Percentiles rank a stretch among this genome's conserved stretches.
These are phyloP conservation scores for Somion occarium DNA, from an alignment of 1,284 basidiomycete genomes.

Conservation along the genomic window DNA sequence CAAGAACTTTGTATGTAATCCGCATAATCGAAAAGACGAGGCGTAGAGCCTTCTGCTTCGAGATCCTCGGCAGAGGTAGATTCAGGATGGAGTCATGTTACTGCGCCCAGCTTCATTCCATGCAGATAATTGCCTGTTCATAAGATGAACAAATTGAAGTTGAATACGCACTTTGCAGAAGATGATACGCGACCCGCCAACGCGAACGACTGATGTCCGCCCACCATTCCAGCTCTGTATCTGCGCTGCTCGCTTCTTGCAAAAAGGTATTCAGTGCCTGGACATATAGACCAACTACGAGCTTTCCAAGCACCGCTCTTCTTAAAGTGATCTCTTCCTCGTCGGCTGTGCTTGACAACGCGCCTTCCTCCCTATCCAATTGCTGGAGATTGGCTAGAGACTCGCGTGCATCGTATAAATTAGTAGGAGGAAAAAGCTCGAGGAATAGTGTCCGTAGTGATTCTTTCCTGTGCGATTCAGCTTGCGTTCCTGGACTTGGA, in stretches of 20 bases:
- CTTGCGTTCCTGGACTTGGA: slow-evolving; percentile 2
- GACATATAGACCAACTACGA: slow-evolving; percentile 55
- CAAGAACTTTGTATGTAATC: too few relatives aligned
- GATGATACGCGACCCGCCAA: slow-evolving; percentile 45
- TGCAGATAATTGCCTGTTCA: too few relatives aligned
- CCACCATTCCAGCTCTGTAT: slow-evolving; percentile 77
- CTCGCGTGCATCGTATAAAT: slow-evolving; percentile 13
- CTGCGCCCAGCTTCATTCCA: too few relatives aligned
- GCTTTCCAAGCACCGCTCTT: slow-evolving; percentile 34
- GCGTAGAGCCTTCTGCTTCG: too few relatives aligned
- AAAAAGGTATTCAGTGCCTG: slow-evolving; percentile 54
- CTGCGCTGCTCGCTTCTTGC: slow-evolving; percentile 55
- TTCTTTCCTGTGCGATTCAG: slow-evolving; percentile 17
- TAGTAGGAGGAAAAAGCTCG: slow-evolving; percentile 22
- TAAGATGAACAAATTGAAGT: not conserved
- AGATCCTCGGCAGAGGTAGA: too few relatives aligned
- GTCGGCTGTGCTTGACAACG: slow-evolving; percentile 13
- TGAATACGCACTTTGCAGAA: slow-evolving; percentile 59
- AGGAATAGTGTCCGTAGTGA: slow-evolving; percentile 24
- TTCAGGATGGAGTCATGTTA: too few relatives aligned
- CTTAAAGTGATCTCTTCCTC: slow-evolving; percentile 26
- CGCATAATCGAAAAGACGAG: too few relatives aligned
- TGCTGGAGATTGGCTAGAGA: slow-evolving; percentile 21
- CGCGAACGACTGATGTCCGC: slow-evolving; percentile 55
- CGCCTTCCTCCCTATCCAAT: slow-evolving; percentile 15